Base-by-base conservation (phyloP, 2,329 filamentous ascomycete genomes). In the Hortaea sp. region DNA sequence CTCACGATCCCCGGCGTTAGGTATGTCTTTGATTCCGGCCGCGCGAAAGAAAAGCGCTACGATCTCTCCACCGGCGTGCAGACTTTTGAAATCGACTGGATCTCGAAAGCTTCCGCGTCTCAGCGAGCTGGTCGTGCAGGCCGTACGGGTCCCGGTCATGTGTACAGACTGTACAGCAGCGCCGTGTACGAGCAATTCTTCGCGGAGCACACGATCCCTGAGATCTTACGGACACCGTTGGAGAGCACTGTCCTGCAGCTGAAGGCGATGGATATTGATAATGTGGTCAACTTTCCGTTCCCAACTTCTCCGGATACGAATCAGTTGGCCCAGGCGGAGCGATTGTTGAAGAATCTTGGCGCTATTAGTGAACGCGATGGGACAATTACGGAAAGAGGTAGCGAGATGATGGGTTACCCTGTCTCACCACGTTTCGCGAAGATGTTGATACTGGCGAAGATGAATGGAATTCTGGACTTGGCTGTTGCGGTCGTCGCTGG, bases 11-110 rank as follows among this genome's bases (percentile, higher is more conserved):
- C 92, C 0, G 89, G 88, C 1, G 89, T 94, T 50, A 81, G 87
- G 49, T 98, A 95, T 61, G 92, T 98, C 6, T 95, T 98, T 52
- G 90, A 97, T 65, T 89, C 86, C 54, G 92, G 92, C 31, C 77
- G 94, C 42, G 84, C 86, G 32, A 98, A 98, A 65, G 89, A 95
- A 64, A 84, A 90, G 52, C 85, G 83, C 48, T 97, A 92, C 59
- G 86, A 97, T 62, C 76, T 79, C n/a, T 70, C 79, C 7, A 95
- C 85, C 6, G 90, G 90, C 3, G 90, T 98, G 0, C 92, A 98
- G 63, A 95, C 85, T 60, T 98, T 95, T 62, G 85, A 95, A 57
- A 79, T 98, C 44, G 84, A 85, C 37, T 98, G 90, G 88, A 94
- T 97, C 63, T 95, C 89, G 70, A 97, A 98, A 69, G 92, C 92